Base-by-base conservation (phyloP, 148 eudicot species). In the Fagopyrum homotropicum region DNA sequence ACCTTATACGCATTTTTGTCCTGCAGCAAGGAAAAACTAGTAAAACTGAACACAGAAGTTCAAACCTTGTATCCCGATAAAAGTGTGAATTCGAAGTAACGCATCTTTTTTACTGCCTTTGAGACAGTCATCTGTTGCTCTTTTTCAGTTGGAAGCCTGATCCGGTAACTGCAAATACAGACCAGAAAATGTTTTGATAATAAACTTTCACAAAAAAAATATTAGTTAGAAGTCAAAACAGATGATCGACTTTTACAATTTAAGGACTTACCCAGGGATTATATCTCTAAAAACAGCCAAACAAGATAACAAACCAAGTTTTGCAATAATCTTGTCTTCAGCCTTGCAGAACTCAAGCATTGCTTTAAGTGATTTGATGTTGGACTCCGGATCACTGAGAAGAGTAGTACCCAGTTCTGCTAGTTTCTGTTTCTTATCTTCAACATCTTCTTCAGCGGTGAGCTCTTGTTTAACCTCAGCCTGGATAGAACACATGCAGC, bases 91-190 rank as follows among this genome's bases (percentile, higher is more conserved):
- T 95, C 98, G 79, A 87, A 95, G 75, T 60, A 84, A 50, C 98
- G 90, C 88, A 80, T 86, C 82, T 92, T 95, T 81, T 89, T 92
- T 63, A 92, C 86, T 78, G 76, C 79, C 85, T 92, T 92, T 4
- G 98, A 92, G 72, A 95, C 84, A 73, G 72, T 84, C 97, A 90
- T 89, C 81, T 86, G 91, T 76, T 75, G 83, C 86, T 95, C 98
- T 80, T 95, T 95, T 79, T 89, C 96, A 71, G 98, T 95, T 35
- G 97, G 98, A 78, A 95, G 89, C 88, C 98, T 85, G 79, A 95
- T 90, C 22, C 96, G 96, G 73, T 87, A 92, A 30, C 98, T 94
- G 90, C 81, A 54, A 73, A 68, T 4, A 22, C 51, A 72, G 64
- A 60, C 6, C 63, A 71, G 45, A 76, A 45, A 17, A 40, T 5